Evolutionary conservation across 306 rosid genomes (phyloP), one percentile per base, ranked within the genome.

Genomic region (Gynostemma pentaphyllum): DNA sequence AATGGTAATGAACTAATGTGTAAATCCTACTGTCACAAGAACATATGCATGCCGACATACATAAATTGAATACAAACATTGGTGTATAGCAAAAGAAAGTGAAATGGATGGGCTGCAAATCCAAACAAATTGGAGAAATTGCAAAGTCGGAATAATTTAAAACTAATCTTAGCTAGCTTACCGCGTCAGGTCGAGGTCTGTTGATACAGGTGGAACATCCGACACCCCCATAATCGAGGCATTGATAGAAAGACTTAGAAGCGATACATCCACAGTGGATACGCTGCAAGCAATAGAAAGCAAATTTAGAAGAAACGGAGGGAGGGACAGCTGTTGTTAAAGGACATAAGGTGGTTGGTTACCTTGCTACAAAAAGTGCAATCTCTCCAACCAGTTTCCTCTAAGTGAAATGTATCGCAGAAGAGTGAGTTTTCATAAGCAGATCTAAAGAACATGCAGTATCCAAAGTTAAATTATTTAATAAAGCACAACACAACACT

Each of bases 331-430:
- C n/a, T n/a, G n/a, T n/a, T n/a, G n/a, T n/a, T 34, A 34, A 63
- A 26, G 66, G 41, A 0, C 54, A 45, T 23, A 23, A 49, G 11
- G 44, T 64, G 41, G 41, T 62, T 68, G 60, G 69, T 71, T 79
- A 94, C 99, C 95, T 88, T 94, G 74, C 77, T 79, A 80, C 99
- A 94, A 66, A 78, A 71, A 70, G 79, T 70, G 84, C 99, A 94
- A 57, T 88, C 95, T 74, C 85, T 87, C 99, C 99, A 94, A 79
- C 99, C 99, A 48, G 83, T 69, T 73, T 88, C 87, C 47, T 80
- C 85, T n/a, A 27, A 66, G 51, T 94, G 99, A 75, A 81, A 88
- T 27, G 73, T 81, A 68, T 71, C 74, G 65, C 99, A 94, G 80
- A 72, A 94, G 72, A 74, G 62, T 22, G 74, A 72, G 27, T 66